Conservation (phyloP, 1,139 yeast species). For the Chernovozyma aurita region DNA sequence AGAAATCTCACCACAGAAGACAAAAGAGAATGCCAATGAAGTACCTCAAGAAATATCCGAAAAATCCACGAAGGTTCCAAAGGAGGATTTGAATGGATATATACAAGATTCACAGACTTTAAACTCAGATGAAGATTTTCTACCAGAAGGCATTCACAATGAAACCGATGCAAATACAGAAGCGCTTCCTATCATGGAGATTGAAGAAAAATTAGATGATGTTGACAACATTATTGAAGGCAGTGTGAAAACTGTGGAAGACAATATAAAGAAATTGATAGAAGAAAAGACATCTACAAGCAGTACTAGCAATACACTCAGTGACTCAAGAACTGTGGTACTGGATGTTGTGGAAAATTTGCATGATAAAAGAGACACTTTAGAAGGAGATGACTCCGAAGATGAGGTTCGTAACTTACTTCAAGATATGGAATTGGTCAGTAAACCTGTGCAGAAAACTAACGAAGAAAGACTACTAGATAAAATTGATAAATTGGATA, state of each 20-base stretch:
- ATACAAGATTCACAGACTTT: background rate
- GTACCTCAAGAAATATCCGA: background rate
- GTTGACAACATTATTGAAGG: constrained; percentile 5
- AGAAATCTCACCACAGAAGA: constrained; percentile 15
- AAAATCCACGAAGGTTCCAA: constrained; percentile 6
- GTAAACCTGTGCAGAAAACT: constrained; percentile 9
- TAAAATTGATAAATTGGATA: constrained; percentile 30
- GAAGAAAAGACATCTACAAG: background rate
- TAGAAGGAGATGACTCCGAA: too few relatives aligned
- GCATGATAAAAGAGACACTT: background rate
- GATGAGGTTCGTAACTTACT: constrained; percentile 36
- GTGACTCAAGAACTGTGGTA: background rate
- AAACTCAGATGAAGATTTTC: background rate
- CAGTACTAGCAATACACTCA: background rate
- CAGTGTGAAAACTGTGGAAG: constrained; percentile 3
- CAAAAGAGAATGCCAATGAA: constrained; percentile 1
- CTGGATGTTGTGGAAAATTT: background rate
- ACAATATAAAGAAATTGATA: background rate
- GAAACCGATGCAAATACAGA: background rate
- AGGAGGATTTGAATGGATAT: constrained; percentile 8
- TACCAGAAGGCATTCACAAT: too few relatives aligned
- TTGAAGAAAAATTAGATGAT: constrained; percentile 4
- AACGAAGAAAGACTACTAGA: constrained; percentile 18
- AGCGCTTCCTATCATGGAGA: constrained; percentile 4
- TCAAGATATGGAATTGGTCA: constrained; percentile 46